phyloP scores from a whole-genome alignment of 768 basidiomycete genomes.

The Mycena metata region DNA sequence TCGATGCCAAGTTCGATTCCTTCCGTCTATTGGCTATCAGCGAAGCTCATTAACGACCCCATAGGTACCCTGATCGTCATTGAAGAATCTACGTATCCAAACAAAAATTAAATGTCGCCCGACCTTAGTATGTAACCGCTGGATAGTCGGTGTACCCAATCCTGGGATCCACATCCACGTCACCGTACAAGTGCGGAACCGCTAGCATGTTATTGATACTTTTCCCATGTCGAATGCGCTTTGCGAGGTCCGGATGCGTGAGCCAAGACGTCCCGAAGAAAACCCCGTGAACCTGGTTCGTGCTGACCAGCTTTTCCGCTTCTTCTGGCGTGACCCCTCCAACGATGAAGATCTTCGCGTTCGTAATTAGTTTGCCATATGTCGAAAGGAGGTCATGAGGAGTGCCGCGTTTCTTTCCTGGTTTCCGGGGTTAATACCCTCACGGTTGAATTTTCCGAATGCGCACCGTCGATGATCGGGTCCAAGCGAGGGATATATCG shows the following conservation, averaged over 20 bases:
- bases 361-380: conserved; percentile 43
- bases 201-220: conserved; percentile 42
- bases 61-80: too few species aligned
- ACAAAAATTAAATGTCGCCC: too few species aligned
- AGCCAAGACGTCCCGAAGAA: conserved; percentile 48
- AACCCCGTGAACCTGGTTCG: conserved; percentile 44
- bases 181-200: conserved; percentile 39
- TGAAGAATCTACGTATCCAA: too few species aligned
- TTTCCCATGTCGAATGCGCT: conserved; percentile 44
- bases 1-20: too few species aligned
- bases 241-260: conserved; percentile 49
- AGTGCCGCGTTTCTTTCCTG: conserved; percentile 39
- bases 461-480: conserved; percentile 12
- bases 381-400: conserved; percentile 46
- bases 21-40: too few species aligned
- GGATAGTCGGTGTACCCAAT: conserved; percentile 47
- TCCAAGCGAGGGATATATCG: conserved; percentile 9
- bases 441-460: neutral
- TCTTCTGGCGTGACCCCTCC: conserved; percentile 45
- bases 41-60: too few species aligned
- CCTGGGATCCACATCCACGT: conserved; percentile 34
- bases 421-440: neutral
- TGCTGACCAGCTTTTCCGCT: conserved; percentile 42
- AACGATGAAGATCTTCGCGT: conserved; percentile 44
- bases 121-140: conserved; percentile 20